Conservation (phyloP, 495 filamentous ascomycete species). For the Aspergillus wentii region DNA sequence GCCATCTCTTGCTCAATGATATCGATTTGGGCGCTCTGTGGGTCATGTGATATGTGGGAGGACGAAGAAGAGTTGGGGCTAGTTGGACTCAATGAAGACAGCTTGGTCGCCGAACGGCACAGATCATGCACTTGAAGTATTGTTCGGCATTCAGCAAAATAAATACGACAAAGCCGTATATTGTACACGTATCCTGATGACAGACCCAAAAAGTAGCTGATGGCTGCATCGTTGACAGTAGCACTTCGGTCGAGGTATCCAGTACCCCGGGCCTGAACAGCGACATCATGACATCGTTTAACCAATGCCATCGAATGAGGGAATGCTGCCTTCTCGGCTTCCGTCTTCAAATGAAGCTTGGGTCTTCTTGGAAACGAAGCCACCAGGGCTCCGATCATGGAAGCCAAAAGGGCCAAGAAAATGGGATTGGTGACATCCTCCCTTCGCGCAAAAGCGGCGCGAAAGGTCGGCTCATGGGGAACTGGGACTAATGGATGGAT, state of each 20-base stretch:
- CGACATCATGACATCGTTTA: constrained; percentile 67
- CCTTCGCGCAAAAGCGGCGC: constrained; percentile 61
- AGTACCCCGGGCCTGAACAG: constrained; percentile 63
- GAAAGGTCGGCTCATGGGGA: constrained; percentile 82
- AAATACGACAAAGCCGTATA: constrained; percentile 60
- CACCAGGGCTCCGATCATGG: constrained; percentile 73
- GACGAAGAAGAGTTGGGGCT: constrained; percentile 28
- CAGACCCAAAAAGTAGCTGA: constrained; percentile 77
- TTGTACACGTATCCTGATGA: constrained; percentile 66
- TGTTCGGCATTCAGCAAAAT: constrained; percentile 67
- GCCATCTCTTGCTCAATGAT: constrained; percentile 74
- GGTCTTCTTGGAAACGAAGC: constrained; percentile 80
- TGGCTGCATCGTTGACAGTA: constrained; percentile 74
- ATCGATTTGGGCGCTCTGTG: constrained; percentile 40
- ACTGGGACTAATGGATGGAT: constrained; percentile 84
- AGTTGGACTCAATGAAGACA: constrained; percentile 10
- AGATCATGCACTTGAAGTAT: constrained; percentile 65
- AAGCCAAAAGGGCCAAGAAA: constrained; percentile 73
- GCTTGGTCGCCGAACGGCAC: constrained; percentile 41
- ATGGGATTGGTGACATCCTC: constrained; percentile 63
- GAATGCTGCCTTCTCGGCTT: constrained; percentile 37
- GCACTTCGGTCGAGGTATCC: constrained; percentile 63
- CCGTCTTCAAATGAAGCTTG: constrained; percentile 61
- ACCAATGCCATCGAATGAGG: constrained; percentile 69
- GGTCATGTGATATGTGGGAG: constrained; percentile 9